Conservation (phyloP, 2,329 filamentous ascomycete species). For the Cercospora zeae-maydis region DNA sequence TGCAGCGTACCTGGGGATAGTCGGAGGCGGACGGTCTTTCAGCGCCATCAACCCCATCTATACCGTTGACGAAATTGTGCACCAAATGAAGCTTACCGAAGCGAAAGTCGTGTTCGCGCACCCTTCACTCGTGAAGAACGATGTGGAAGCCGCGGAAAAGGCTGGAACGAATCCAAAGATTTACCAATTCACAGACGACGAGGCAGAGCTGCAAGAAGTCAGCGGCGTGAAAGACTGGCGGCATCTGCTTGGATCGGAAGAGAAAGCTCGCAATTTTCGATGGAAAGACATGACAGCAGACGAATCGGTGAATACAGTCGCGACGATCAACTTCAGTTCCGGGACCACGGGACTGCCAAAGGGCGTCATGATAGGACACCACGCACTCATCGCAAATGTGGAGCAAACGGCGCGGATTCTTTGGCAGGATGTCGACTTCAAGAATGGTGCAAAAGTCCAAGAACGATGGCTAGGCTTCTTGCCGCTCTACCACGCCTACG, state of each 20-base stretch:
- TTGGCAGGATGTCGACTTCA: constrained; percentile 32
- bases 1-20: constrained; percentile 52
- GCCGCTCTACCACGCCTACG: constrained; percentile 47
- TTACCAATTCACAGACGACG: constrained; percentile 36
- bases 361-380: constrained; percentile 33
- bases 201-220: constrained; percentile 40
- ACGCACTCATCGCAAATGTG: constrained; percentile 35
- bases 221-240: constrained; percentile 36
- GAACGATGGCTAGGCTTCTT: constrained; percentile 51
- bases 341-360: constrained; percentile 63
- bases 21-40: constrained; percentile 53
- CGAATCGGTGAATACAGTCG: constrained; percentile 46
- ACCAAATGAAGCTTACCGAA: constrained; percentile 45
- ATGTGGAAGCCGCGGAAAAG: constrained; percentile 51
- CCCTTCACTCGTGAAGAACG: constrained; percentile 48
- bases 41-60: constrained; percentile 52
- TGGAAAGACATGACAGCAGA: constrained; percentile 54
- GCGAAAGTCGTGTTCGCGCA: constrained; percentile 45
- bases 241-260: constrained; percentile 33
- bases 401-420: constrained; percentile 44
- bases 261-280: constrained; percentile 40
- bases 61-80: constrained; percentile 51
- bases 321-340: constrained; percentile 77
- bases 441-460: constrained; percentile 26
- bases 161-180: constrained; percentile 48